Evolutionary conservation across 495 filamentous ascomycete genomes (phyloP), one percentile per base, ranked within the genome.

Genomic region (Schizothecium vesticola): DNA sequence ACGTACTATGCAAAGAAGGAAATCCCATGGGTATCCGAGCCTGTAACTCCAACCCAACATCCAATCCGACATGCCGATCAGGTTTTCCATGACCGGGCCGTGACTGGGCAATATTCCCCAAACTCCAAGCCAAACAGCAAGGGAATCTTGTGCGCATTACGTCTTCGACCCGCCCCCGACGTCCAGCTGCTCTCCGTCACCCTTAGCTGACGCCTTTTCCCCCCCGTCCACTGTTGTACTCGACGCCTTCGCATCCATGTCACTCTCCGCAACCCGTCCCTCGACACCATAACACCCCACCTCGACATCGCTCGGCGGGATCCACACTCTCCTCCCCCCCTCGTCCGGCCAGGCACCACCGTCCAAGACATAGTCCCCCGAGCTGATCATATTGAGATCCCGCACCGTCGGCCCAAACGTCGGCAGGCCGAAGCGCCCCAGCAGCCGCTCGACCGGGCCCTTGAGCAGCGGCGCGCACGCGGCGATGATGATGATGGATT

Each of bases 391-490:
- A 8, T 51, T 51, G 43, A 51, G n/a, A n/a, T 51, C 43, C 43
- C 43, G 1, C 6, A 51, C 43, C 43, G 43, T 51, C 19, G 43
- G 43, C 43, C 43, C 43, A n/a, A 51, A 51, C 16, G 43, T 51
- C 43, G 43, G 43, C 43, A 51, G 16, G 6, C 43, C 43, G 12
- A 51, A 24, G 36, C 66, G 23, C 0, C 26, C 29, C 29, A 67
- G 26, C n/a, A 58, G 13, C 1, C 66, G 6, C 66, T 67, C 66
- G 2, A 67, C 56, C 13, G 59, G 59, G 22, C 16, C 31, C 59
- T 67, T 67, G 56, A 67, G 57, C 16, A 61, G 29, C 33, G 66
- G 66, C 36, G 59, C 59, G 43, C 66, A 67, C 36, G 66, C 66
- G 19, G 57, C 66, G 13, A 62, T 57, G 19, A 67, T 67, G 23